Evolutionary conservation across 2,329 filamentous ascomycete species (phyloP).

Genomic region (Xenoacremonium recifei): DNA sequence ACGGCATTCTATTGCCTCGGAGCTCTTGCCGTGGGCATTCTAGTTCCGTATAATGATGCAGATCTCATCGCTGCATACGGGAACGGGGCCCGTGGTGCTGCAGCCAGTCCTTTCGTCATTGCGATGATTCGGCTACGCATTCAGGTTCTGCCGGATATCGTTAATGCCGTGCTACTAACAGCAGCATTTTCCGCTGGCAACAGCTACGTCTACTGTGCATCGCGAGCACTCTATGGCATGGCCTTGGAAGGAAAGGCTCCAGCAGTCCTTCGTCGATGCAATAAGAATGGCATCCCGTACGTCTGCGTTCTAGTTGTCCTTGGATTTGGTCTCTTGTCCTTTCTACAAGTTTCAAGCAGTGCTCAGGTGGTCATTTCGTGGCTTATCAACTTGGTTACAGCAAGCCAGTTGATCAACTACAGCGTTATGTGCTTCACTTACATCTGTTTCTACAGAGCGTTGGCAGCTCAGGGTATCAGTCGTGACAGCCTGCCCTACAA

Average conservation of each 20-base stretch:
- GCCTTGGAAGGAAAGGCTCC: background rate
- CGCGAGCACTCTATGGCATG: background rate
- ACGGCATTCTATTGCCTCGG: conserved; percentile 36
- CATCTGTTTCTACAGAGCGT: no score
- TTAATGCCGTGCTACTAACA: conserved; percentile 41
- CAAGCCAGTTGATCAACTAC: no score
- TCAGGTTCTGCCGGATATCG: conserved; percentile 44
- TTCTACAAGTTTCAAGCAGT: background rate
- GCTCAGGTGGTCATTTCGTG: background rate
- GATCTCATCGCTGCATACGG: no score
- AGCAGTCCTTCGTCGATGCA: background rate
- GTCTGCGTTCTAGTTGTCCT: background rate
- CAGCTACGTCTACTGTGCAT: background rate
- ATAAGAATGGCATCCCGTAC: background rate
- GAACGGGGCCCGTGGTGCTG: conserved; percentile 48
- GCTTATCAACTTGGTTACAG: no score
- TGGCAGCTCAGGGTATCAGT: no score
- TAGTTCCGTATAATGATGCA: conserved; percentile 34
- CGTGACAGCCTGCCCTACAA: no score
- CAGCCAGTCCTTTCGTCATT: conserved; percentile 57
- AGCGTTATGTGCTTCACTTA: no score
- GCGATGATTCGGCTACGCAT: conserved; percentile 50
- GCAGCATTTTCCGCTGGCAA: background rate
- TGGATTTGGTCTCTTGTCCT: background rate
- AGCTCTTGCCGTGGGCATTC: conserved; percentile 37